Evolutionary conservation across 768 basidiomycete species (phyloP).

Genomic region (Tulasnella sp.): DNA sequence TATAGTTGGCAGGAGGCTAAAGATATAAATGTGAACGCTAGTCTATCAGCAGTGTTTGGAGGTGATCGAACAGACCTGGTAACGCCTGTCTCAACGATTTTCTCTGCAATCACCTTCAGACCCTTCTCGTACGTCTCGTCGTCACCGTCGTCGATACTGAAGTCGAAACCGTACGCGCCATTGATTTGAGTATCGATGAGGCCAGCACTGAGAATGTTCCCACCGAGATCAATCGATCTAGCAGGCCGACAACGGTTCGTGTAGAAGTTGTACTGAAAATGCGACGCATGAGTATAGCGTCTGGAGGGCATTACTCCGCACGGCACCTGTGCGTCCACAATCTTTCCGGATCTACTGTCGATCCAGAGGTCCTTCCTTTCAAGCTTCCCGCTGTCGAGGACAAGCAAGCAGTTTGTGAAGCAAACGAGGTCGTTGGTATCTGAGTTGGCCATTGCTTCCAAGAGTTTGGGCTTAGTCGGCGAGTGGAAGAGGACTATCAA

Average conservation of each 20-base stretch:
- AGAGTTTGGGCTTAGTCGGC: neutral
- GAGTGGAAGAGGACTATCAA: neutral
- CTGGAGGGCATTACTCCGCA: neutral
- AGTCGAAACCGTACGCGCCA: constrained; percentile 80
- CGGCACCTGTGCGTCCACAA: constrained; percentile 62
- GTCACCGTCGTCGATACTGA: constrained; percentile 66
- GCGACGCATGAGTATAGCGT: neutral
- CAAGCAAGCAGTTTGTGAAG: constrained; percentile 78
- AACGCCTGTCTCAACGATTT: constrained; percentile 77
- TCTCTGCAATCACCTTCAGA: constrained; percentile 56
- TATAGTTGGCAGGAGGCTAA: constrained; percentile 51
- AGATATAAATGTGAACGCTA: constrained; percentile 20
- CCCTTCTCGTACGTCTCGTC: constrained; percentile 57
- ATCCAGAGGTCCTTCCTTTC: constrained; percentile 72
- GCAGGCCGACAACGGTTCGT: constrained; percentile 47
- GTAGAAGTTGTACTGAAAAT: constrained; percentile 47
- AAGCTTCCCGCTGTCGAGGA: constrained; percentile 67
- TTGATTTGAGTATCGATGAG: constrained; percentile 84
- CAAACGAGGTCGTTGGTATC: constrained; percentile 54
- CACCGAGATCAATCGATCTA: constrained; percentile 54
- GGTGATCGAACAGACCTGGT: constrained; percentile 53
- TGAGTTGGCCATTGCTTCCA: neutral
- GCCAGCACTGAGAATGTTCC: constrained; percentile 77
- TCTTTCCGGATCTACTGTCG: constrained; percentile 58
- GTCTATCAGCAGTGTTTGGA: neutral